Percentiles rank a stretch among this genome's conserved stretches.
Conservation (phyloP, 495 filamentous ascomycete species). For the Jackrogersella multiformis region DNA sequence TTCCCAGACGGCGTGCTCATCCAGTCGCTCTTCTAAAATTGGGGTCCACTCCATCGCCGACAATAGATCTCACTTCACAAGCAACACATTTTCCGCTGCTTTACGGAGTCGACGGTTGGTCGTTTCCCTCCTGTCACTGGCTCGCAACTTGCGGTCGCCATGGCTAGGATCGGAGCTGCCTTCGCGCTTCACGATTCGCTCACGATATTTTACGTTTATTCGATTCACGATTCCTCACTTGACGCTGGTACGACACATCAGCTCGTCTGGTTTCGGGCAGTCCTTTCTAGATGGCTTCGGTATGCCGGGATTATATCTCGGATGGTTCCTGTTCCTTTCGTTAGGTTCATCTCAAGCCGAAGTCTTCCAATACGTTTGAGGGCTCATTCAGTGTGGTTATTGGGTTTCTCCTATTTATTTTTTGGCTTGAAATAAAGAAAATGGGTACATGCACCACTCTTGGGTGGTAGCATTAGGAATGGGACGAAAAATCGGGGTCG, state of each 20-base stretch:
- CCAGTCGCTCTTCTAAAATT: slow-evolving; percentile 31
- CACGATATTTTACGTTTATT: slow-evolving; percentile 43
- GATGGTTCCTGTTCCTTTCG: neutral
- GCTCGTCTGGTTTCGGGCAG: neutral
- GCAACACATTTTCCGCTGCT: neutral
- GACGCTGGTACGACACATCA: slow-evolving; percentile 15
- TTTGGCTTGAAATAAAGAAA: slow-evolving; percentile 26
- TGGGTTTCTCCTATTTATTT: slow-evolving; percentile 15
- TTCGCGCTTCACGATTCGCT: slow-evolving; percentile 21
- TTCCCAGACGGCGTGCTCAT: slow-evolving; percentile 14
- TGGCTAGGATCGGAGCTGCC: neutral
- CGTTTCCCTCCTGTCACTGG: neutral
- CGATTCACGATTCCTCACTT: slow-evolving; percentile 31
- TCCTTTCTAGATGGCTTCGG: neutral
- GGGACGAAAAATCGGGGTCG: slow-evolving; percentile 27
- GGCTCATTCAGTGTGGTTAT: slow-evolving; percentile 12
- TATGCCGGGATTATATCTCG: neutral
- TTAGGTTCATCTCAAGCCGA: neutral
- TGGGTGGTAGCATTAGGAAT: slow-evolving; percentile 21
- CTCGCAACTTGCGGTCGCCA: neutral
- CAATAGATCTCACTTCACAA: slow-evolving; percentile 24
- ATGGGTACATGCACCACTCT: slow-evolving; percentile 15
- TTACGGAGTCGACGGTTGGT: neutral
- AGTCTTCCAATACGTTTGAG: slow-evolving; percentile 20
- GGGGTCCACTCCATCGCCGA: slow-evolving; percentile 14